phyloP scores from a whole-genome alignment of 2,329 filamentous ascomycete genomes.

The Ascochyta clinopodiicola region DNA sequence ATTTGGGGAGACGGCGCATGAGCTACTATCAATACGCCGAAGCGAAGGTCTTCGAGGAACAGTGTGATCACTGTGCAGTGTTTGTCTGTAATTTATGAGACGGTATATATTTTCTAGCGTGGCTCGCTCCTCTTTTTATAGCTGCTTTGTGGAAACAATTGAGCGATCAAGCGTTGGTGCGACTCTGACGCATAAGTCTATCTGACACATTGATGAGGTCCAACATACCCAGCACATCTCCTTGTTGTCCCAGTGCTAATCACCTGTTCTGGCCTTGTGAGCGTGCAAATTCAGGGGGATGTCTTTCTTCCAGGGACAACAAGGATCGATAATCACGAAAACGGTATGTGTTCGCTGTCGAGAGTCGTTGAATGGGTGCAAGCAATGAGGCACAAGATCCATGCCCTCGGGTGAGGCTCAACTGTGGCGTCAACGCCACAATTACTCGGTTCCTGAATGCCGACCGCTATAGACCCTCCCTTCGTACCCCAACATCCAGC shows the following conservation, averaged over 20 bases:
- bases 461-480: constrained; percentile 13
- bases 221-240: neutral
- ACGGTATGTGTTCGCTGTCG: too few relatives aligned
- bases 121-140: constrained; percentile 6
- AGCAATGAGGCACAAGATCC: constrained; percentile 1
- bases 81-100: neutral
- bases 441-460: constrained; percentile 8
- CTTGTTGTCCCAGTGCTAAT: too few relatives aligned
- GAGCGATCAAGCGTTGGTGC: neutral
- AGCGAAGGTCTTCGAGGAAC: neutral
- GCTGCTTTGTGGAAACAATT: neutral
- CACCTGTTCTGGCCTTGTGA: too few relatives aligned
- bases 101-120: neutral
- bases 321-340: too few relatives aligned
- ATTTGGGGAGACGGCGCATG: constrained; percentile 57
- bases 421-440: constrained; percentile 12
- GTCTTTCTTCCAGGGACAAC: too few relatives aligned
- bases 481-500: constrained; percentile 8
- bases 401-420: constrained; percentile 12
- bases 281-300: too few relatives aligned
- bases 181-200: neutral
- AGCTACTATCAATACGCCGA: neutral
- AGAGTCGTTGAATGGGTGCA: too few relatives aligned
- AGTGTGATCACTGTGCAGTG: neutral
- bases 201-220: neutral